These are phyloP conservation scores for Botrytis deweyae DNA, from an alignment of 2,329 filamentous ascomycete genomes.

Conservation along the genomic window DNA sequence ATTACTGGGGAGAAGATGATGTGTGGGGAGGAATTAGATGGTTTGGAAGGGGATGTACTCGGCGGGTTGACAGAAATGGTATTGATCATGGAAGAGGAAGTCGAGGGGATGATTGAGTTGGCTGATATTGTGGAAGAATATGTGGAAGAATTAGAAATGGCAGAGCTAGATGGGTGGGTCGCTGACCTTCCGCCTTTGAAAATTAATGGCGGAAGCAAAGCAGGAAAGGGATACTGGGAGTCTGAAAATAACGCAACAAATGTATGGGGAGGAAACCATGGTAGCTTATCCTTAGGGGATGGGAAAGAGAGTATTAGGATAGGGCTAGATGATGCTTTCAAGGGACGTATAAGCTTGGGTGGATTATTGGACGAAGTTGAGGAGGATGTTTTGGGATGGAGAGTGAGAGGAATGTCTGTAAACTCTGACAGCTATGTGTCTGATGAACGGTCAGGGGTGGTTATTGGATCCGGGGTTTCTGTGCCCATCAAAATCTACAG, in stretches of 20 bases:
- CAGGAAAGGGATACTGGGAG: not conserved
- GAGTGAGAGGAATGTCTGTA: not conserved
- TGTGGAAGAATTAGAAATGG: conserved; percentile 18
- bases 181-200: not conserved
- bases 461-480: not conserved
- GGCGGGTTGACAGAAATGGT: conserved; percentile 19
- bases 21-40: conserved; percentile 14
- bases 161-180: conserved; percentile 9
- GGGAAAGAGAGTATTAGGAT: not conserved
- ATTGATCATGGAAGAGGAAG: conserved; percentile 20
- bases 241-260: not conserved
- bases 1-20: conserved; percentile 17
- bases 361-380: conserved; percentile 14
- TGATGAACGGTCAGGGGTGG: not conserved
- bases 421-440: conserved; percentile 5
- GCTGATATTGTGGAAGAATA: conserved; percentile 17
- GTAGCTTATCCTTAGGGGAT: not conserved
- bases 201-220: not conserved
- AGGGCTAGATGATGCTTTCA: not conserved
- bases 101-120: conserved; percentile 13
- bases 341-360: not conserved
- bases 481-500: conserved; percentile 5
- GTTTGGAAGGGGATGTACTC: conserved; percentile 12
- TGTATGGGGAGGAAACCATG: too few relatives aligned
- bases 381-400: conserved; percentile 17